Conservation (phyloP, 1,284 basidiomycete species). For the Ustilago hordei region DNA sequence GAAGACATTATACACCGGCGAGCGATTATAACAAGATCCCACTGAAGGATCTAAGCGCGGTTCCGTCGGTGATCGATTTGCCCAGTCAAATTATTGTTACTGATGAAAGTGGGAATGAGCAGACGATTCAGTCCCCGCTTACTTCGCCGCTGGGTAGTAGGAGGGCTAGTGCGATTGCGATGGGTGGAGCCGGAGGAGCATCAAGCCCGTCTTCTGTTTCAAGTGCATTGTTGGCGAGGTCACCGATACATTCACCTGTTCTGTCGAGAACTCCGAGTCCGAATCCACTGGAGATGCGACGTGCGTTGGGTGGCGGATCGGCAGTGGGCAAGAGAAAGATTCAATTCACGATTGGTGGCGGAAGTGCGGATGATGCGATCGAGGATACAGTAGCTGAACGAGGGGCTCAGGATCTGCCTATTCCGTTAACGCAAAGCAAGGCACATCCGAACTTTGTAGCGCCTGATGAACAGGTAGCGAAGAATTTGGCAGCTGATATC, state of each 20-base stretch:
- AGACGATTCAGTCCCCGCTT: constrained; percentile 29
- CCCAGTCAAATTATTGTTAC: constrained; percentile 50
- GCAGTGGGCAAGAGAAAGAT: constrained; percentile 18
- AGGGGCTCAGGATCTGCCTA: constrained; percentile 24
- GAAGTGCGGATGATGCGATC: constrained; percentile 12
- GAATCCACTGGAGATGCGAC: constrained; percentile 27
- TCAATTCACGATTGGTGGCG: constrained; percentile 41
- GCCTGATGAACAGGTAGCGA: constrained; percentile 33
- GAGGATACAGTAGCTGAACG: not conserved
- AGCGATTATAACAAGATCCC: constrained; percentile 57
- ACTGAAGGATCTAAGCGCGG: constrained; percentile 40
- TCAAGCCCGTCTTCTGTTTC: constrained; percentile 10
- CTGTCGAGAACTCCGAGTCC: constrained; percentile 40
- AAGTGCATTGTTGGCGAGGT: constrained; percentile 4
- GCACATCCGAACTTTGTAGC: constrained; percentile 39
- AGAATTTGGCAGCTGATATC: constrained; percentile 26
- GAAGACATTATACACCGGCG: constrained; percentile 58
- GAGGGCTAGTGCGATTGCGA: constrained; percentile 1
- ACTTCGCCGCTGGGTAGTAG: constrained; percentile 18
- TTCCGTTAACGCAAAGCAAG: constrained; percentile 32
- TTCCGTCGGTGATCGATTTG: constrained; percentile 49
- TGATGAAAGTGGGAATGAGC: constrained; percentile 38
- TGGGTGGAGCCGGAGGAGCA: not conserved
- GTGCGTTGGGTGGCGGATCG: not conserved
- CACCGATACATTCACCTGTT: constrained; percentile 33